These are phyloP conservation scores for Trichoderma atroviride DNA, from an alignment of 2,329 filamentous ascomycete species.

Conservation along the genomic window DNA sequence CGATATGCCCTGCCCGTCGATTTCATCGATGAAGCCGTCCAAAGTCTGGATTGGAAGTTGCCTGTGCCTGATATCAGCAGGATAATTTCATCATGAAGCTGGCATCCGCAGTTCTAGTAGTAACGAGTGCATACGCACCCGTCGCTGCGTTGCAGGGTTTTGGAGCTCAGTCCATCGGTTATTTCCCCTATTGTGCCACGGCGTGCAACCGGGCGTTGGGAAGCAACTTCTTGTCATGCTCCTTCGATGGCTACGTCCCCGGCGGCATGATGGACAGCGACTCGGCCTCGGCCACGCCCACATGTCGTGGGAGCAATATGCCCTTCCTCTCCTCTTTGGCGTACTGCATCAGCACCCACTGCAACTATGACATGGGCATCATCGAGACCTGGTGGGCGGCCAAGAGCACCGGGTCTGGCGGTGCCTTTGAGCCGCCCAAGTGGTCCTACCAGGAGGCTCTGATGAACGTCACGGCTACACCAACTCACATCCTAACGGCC, in stretches of 20 bases:
- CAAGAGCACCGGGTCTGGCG: neutral
- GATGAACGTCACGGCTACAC: neutral
- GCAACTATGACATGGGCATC: neutral
- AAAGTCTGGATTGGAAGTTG: neutral
- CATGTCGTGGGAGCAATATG: neutral
- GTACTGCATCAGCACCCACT: neutral
- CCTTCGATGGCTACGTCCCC: neutral
- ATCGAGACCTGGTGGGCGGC: neutral
- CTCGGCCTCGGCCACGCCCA: neutral
- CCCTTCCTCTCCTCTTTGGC: neutral
- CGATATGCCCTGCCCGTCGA: neutral
- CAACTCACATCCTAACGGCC: neutral
- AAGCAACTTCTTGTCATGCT: neutral
- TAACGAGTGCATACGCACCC: neutral
- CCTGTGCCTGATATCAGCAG: neutral
- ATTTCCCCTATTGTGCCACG: neutral
- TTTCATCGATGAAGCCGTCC: neutral
- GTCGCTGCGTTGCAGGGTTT: neutral
- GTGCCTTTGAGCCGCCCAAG: neutral
- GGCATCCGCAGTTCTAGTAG: neutral
- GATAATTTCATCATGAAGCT: neutral
- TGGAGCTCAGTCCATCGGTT: neutral
- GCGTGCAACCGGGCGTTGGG: neutral
- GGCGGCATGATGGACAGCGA: neutral
- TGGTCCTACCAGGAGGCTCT: neutral